A percentile compares a stretch with the other conserved stretches of the same genome.
These are phyloP conservation scores for Rhytidhysteron rufulum DNA, from an alignment of 2,329 filamentous ascomycete species.

Conservation along the genomic window DNA sequence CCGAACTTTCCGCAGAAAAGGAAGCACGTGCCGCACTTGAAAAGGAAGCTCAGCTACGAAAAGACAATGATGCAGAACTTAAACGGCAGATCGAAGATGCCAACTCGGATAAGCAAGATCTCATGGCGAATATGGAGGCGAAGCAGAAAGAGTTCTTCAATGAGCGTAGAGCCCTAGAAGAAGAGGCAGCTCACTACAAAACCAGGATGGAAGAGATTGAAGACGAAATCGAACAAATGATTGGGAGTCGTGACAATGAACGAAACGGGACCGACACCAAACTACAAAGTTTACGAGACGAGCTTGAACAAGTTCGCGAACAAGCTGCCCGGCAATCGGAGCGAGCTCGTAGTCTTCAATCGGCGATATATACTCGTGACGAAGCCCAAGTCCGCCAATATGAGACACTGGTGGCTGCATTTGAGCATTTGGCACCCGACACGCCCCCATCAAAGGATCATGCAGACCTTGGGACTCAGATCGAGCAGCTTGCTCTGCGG, in stretches of 20 bases:
- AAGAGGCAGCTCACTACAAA: conserved; percentile 73
- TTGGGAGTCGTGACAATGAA: conserved; percentile 80
- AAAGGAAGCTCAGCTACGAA: conserved; percentile 61
- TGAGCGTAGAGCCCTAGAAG: conserved; percentile 78
- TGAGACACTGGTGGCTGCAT: conserved; percentile 29
- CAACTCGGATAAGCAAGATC: conserved; percentile 87
- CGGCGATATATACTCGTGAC: conserved; percentile 54
- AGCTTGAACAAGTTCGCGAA: conserved; percentile 60
- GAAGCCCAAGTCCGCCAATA: conserved; percentile 30
- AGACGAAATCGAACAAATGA: conserved; percentile 82
- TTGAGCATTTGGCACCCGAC: conserved; percentile 35
- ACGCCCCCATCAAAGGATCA: conserved; percentile 33
- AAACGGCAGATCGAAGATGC: conserved; percentile 75
- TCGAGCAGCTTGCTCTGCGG: conserved; percentile 43
- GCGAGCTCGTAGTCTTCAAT: conserved; percentile 50
- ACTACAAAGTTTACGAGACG: conserved; percentile 64
- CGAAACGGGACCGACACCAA: conserved; percentile 66
- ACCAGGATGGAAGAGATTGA: conserved; percentile 81
- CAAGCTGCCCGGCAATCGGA: conserved; percentile 49
- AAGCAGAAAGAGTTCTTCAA: conserved; percentile 83
- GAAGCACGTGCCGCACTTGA: conserved; percentile 65
- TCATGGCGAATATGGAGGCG: conserved; percentile 91
- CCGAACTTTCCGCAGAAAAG: conserved; percentile 70
- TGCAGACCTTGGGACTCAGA: conserved; percentile 33
- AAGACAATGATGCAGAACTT: conserved; percentile 55